These are phyloP conservation scores for Austroboletus rostrupii DNA, from an alignment of 1,284 basidiomycete species.

Conservation along the genomic window DNA sequence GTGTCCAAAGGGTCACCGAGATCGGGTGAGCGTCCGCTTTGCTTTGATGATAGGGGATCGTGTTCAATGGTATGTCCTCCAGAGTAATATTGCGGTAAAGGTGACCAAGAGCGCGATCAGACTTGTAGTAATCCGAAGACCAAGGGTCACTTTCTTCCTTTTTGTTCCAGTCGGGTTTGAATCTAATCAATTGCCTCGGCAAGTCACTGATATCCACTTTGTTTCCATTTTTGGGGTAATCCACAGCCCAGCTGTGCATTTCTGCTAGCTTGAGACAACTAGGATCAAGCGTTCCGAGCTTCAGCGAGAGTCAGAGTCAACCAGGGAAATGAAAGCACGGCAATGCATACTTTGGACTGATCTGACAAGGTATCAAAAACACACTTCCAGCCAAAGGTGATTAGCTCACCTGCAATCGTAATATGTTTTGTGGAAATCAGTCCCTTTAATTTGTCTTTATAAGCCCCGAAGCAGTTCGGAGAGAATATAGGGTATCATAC, in stretches of 20 bases:
- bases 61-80: constrained; percentile 33
- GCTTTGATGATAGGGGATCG: constrained; percentile 17
- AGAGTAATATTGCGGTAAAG: constrained; percentile 61
- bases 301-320: constrained; percentile 1
- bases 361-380: constrained; percentile 36
- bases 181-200: constrained; percentile 51
- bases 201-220: constrained; percentile 52
- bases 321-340: background rate
- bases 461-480: background rate
- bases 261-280: constrained; percentile 62
- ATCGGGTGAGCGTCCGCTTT: constrained; percentile 45
- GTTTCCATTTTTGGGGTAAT: constrained; percentile 70
- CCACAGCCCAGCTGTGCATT: constrained; percentile 67
- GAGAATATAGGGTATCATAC: constrained; percentile 32
- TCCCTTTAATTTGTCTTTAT: constrained; percentile 41
- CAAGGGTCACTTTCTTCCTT: constrained; percentile 58
- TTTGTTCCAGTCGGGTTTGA: constrained; percentile 75
- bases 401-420: constrained; percentile 55
- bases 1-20: constrained; percentile 39
- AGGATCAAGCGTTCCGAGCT: constrained; percentile 65
- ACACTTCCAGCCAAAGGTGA: background rate
- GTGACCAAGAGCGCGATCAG: constrained; percentile 61
- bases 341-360: constrained; percentile 54
- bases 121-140: constrained; percentile 65
- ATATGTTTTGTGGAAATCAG: constrained; percentile 67